Evolutionary conservation across 257 asterid genomes (phyloP), one percentile per base, ranked within the genome.

Genomic region (Plantago major): DNA sequence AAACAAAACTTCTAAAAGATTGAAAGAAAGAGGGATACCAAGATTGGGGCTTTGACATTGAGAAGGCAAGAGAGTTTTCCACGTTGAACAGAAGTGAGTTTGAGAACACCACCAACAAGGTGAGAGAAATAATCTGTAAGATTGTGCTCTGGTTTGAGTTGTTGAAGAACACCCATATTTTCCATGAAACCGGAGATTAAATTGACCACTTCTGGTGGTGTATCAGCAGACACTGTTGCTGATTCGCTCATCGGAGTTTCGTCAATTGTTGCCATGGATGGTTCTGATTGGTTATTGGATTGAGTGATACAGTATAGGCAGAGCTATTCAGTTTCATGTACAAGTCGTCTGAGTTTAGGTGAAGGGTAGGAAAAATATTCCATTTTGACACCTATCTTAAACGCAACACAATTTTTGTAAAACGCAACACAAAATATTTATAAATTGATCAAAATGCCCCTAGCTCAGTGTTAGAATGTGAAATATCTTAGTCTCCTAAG

Each of bases 21-120:
- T n/a, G n/a, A n/a, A n/a, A 43, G 16, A 17, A 55, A 63, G 26
- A 45, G 17, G n/a, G 0, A 0, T 83, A 93, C 99, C 90, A 82
- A 18, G 60, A 85, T 64, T 1, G 94, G 81, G 67, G 81, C 66
- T 73, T 80, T 79, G 71, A 89, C 85, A 40, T 71, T 40, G 48
- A 93, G 75, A 56, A 71, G 42, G 75, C 96, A 93, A 4, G 96
- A 83, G 75, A 93, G 70, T 76, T 80, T 79, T 64, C 94, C 95
- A 40, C 72, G 80, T 60, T 83, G 66, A 42, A 85, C 45, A 48
- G 76, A 64, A 16, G 58, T 62, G 70, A 87, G 86, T 69, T 87
- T 73, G 42, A 93, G 90, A 61, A 62, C 47, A 17, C 84, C 81
- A 3, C 87, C 86, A 6, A 79, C 60, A 38, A 93, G 82, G 53